Conservation (phyloP, 768 basidiomycete species). For the Auricularia auricula-judae region DNA sequence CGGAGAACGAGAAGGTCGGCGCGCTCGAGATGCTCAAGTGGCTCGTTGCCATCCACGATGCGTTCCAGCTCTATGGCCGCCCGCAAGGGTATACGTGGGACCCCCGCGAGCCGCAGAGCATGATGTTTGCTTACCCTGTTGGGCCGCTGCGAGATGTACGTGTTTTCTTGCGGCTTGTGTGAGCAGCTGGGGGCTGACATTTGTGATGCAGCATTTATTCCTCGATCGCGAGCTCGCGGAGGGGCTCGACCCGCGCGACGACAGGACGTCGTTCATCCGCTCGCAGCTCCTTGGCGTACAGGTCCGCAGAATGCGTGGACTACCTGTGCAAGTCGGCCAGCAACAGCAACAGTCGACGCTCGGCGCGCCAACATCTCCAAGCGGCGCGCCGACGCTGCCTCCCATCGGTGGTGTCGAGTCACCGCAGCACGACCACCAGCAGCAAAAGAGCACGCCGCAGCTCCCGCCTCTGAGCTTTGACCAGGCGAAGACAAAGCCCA, state of each 20-base stretch:
- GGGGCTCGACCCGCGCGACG: conserved; percentile 62
- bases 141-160: conserved; percentile 75
- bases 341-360: neutral
- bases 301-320: conserved; percentile 47
- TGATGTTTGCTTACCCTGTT: conserved; percentile 93
- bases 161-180: conserved; percentile 6
- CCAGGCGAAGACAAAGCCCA: conserved; percentile 2
- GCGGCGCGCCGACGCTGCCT: conserved; percentile 2
- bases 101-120: conserved; percentile 62
- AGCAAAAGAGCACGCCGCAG: conserved; percentile 25
- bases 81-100: conserved; percentile 85
- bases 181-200: conserved; percentile 7
- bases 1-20: conserved; percentile 25
- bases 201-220: conserved; percentile 56
- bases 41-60: conserved; percentile 78
- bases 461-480: conserved; percentile 53
- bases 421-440: neutral
- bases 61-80: conserved; percentile 81
- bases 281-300: conserved; percentile 51
- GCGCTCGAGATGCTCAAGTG: conserved; percentile 83
- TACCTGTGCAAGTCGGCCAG: conserved; percentile 6
- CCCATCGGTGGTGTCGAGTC: neutral
- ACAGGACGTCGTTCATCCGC: conserved; percentile 62
- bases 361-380: conserved; percentile 6
- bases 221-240: conserved; percentile 77